Evolutionary conservation across 2,329 filamentous ascomycete genomes (phyloP).

Genomic region (Fusarium domesticum): DNA sequence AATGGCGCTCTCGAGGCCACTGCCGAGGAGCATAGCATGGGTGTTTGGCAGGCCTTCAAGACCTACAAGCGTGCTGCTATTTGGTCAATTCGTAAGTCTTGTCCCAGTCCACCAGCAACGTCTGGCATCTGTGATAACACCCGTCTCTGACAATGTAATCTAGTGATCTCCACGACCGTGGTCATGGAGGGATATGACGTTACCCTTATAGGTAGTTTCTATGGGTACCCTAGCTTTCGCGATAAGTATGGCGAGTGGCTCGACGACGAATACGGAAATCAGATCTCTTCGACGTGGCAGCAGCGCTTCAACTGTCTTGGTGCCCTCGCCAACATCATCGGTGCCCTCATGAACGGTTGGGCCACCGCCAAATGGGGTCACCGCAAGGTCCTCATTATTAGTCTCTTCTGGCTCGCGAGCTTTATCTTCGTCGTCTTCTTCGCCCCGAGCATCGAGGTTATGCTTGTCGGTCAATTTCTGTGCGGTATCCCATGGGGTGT

Average conservation of each 20-base stretch:
- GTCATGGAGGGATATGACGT: slow-evolving; percentile 53
- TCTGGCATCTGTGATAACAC: too few species aligned
- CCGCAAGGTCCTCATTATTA: slow-evolving; percentile 41
- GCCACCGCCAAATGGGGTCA: slow-evolving; percentile 43
- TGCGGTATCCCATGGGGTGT: slow-evolving; percentile 46
- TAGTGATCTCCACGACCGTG: slow-evolving; percentile 44
- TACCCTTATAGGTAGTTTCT: slow-evolving; percentile 46
- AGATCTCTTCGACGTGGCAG: slow-evolving; percentile 52
- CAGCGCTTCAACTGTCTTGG: slow-evolving; percentile 42
- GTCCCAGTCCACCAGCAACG: too few species aligned
- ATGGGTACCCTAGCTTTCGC: slow-evolving; percentile 40
- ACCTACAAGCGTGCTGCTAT: slow-evolving; percentile 41
- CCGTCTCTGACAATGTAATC: too few species aligned
- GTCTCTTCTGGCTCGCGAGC: slow-evolving; percentile 39
- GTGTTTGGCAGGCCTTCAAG: slow-evolving; percentile 35
- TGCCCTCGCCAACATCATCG: slow-evolving; percentile 38
- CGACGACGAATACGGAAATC: slow-evolving; percentile 37
- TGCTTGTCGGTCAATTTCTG: slow-evolving; percentile 46
- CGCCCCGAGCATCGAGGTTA: slow-evolving; percentile 40
- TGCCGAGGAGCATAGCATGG: slow-evolving; percentile 37
- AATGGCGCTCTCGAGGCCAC: slow-evolving; percentile 37
- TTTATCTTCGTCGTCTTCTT: slow-evolving; percentile 52
- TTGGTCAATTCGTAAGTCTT: slow-evolving; percentile 41
- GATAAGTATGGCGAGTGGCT: slow-evolving; percentile 40
- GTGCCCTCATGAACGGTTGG: slow-evolving; percentile 42